Base-by-base conservation (phyloP, 1,284 basidiomycete species). In the Moniliophthora roreri region DNA sequence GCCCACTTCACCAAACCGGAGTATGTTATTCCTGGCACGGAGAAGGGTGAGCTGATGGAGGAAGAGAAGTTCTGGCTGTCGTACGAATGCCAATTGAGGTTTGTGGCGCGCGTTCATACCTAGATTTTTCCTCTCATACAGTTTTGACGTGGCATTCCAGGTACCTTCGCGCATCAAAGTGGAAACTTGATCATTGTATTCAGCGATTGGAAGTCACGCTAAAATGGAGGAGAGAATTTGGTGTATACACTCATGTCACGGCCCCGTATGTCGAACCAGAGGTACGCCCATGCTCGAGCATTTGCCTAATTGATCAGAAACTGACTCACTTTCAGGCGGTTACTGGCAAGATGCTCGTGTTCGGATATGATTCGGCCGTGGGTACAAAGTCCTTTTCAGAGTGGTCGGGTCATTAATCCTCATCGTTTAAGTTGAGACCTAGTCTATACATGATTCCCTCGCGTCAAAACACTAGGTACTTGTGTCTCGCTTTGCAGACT, bases 361-460 rank as follows among this genome's bases (percentile, higher is more conserved):
- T 87, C 58, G 93, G 93, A 0, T 94, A 85, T 66, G 93, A 95
- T 65, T n/a, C n/a, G n/a, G n/a, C n/a, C n/a, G n/a, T n/a, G n/a
- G n/a, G n/a, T n/a, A n/a, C n/a, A n/a, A n/a, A n/a, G n/a, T n/a
- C n/a, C n/a, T n/a, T n/a, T n/a, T n/a, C n/a, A n/a, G n/a, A n/a
- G n/a, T n/a, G n/a, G n/a, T n/a, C n/a, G n/a, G n/a, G n/a, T n/a
- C n/a, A n/a, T n/a, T n/a, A n/a, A n/a, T n/a, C n/a, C n/a, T n/a
- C n/a, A n/a, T n/a, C n/a, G n/a, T n/a, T n/a, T n/a, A n/a, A n/a
- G n/a, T n/a, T n/a, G n/a, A n/a, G n/a, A n/a, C n/a, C n/a, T n/a
- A n/a, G n/a, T n/a, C n/a, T 89, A 36, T 94, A 93, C 71, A 80
- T 94, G 74, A 81, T 87, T 37, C 93, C 92, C 0, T 89, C 86